Evolutionary conservation across 371 early-diverging fungal species (phyloP).

Genomic region (Lichtheimia ornata): DNA sequence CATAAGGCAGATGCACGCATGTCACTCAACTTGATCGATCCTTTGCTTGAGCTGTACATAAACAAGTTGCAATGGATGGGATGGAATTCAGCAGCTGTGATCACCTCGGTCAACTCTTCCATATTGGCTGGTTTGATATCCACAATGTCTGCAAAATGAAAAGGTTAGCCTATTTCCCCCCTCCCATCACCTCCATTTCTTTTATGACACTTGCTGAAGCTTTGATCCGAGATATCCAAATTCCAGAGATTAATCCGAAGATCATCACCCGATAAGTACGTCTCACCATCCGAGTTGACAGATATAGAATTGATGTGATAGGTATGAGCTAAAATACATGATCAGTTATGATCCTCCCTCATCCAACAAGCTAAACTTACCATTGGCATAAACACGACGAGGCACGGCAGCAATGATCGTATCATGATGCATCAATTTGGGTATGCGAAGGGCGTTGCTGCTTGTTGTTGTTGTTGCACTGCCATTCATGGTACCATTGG

Average conservation of each 20-base stretch:
- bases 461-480: conserved; percentile 50
- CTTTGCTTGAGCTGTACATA: conserved; percentile 98
- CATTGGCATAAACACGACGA: conserved; percentile 92
- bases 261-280: conserved; percentile 97
- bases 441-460: conserved; percentile 68
- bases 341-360: background rate
- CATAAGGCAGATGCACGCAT: conserved; percentile 96
- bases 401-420: conserved; percentile 95
- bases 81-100: conserved; percentile 98
- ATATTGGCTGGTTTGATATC: conserved; percentile 99
- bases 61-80: conserved; percentile 94
- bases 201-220: conserved; percentile 78
- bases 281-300: conserved; percentile 96
- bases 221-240: conserved; percentile 92
- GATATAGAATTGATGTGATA: conserved; percentile 99
- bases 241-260: conserved; percentile 99
- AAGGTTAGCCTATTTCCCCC: no score
- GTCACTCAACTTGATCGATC: conserved; percentile 95
- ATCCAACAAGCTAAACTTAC: conserved; percentile 14
- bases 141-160: conserved; percentile 80
- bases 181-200: no score
- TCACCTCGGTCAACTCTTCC: conserved; percentile 99
- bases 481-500: conserved; percentile 20
- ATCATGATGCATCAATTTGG: conserved; percentile 90
- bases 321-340: conserved; percentile 76